Base-by-base conservation (phyloP, 2,329 filamentous ascomycete species). In the Saccharata proteae region DNA sequence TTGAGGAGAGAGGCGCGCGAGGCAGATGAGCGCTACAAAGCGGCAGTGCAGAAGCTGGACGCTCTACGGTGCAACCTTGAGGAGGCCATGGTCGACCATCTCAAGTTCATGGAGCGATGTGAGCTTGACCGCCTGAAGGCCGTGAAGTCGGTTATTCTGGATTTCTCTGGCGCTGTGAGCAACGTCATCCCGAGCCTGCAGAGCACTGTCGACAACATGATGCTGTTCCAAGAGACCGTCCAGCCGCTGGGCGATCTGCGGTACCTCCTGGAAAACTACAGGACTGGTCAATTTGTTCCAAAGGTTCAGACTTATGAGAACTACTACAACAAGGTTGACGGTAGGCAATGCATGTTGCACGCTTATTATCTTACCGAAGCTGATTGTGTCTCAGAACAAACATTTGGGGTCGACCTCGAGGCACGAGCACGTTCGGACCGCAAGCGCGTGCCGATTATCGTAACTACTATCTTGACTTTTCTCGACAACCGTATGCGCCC, bases 221-320 rank as follows among this genome's bases (percentile, higher is more conserved):
- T 98, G 77, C 69, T 98, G 27, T 98, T 92, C 61, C 90, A 98
- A 56, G 90, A 98, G 64, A 96, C 90, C 1, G 82, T 98, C n/a
- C 90, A 96, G 56, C 90, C 90, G 5, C 55, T 77, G 28, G 81
- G 83, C 22, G 90, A 98, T 56, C 63, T 98, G 43, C 74, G 90
- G 40, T 98, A 96, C 55, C 70, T 98, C 38, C 68, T 98, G 26
- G 90, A 98, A 61, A 98, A 88, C 53, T 98, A 98, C 59, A 79
- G 86, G 40, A 98, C 90, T 5, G 90, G 90, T 40, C 82, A 78
- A 42, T 98, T 93, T 53, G 74, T 84, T 30, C 90, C 90, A 6
- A 86, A 74, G 47, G 88, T 96, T 16, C 76, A 85, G 27, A 80
- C 84, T 3, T 98, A 98, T 57, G 90, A 98, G 61, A 98, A 96